These are phyloP conservation scores for Monosporascus sp. DNA, from an alignment of 2,329 filamentous ascomycete genomes.

Conservation along the genomic window DNA sequence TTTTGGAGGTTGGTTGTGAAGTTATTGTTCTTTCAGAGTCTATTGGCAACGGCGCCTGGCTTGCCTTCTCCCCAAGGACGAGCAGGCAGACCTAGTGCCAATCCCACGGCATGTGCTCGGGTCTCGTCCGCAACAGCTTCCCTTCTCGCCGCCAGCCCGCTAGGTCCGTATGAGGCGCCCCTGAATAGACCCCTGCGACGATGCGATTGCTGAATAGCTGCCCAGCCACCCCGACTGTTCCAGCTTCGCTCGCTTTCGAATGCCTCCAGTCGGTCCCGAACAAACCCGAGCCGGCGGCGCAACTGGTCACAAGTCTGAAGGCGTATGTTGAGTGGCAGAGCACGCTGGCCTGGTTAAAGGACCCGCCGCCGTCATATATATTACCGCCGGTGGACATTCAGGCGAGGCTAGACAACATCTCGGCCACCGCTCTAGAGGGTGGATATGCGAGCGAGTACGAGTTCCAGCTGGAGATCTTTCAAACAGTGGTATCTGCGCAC, in stretches of 20 bases:
- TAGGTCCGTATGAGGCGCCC: slow-evolving; percentile 6
- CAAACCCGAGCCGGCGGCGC: slow-evolving; percentile 26
- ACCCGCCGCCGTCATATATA: slow-evolving; percentile 46
- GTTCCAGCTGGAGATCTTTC: slow-evolving; percentile 49
- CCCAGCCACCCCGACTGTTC: slow-evolving; percentile 26
- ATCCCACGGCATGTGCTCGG: slow-evolving; percentile 17
- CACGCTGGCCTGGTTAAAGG: slow-evolving; percentile 40
- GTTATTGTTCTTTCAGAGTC: neutral
- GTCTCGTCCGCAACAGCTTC: slow-evolving; percentile 12
- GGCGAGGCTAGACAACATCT: slow-evolving; percentile 38
- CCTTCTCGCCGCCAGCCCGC: slow-evolving; percentile 11
- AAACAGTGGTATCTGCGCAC: slow-evolving; percentile 48
- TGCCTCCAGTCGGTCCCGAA: slow-evolving; percentile 36
- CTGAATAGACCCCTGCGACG: neutral
- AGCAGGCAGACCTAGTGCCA: slow-evolving; percentile 2
- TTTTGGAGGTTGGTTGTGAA: slow-evolving; percentile 5
- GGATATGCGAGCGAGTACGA: slow-evolving; percentile 48
- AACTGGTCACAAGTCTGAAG: slow-evolving; percentile 31
- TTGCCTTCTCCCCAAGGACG: slow-evolving; percentile 11
- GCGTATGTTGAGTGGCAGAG: slow-evolving; percentile 44
- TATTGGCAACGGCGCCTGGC: slow-evolving; percentile 10
- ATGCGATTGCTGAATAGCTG: neutral
- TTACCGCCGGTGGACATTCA: slow-evolving; percentile 44
- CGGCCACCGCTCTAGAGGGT: slow-evolving; percentile 32
- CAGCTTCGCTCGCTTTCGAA: slow-evolving; percentile 30